Evolutionary conservation across 495 filamentous ascomycete genomes (phyloP), one percentile per base, ranked within the genome.

Genomic region (Xanthoparmelia taractica): DNA sequence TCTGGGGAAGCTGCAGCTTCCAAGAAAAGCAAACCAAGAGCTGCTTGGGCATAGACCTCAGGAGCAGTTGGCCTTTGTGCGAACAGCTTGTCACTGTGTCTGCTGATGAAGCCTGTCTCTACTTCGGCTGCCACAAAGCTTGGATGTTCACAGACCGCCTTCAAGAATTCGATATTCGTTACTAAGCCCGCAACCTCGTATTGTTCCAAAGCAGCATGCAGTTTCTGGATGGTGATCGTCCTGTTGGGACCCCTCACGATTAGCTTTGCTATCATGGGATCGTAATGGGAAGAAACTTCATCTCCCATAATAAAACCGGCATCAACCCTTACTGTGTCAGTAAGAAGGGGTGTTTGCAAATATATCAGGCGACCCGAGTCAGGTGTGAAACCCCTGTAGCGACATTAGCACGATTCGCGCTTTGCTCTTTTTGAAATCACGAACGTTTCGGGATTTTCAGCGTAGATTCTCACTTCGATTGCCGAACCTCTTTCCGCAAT

Each of bases 241-340:
- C 94, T 82, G 60, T 86, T 85, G 48, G 79, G 80, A 23, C 89
- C 95, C 33, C 85, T 81, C n/a, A 97, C 92, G 65, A 99, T 97
- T 60, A 99, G 80, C 73, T 99, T 99, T 48, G 95, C 88, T 65
- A 99, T 97, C 94, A 99, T 97, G 8, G 94, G 93, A 67, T 99
- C 94, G 74, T 97, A 99, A 59, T 94, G 86, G n/a, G 92, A 88
- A 0, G 92, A 95, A 1, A 99, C 86, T 65, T 92, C 88, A 70
- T 97, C 93, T 23, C 95, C 95, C 66, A 88, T 80, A 17, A 91
- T 82, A 69, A 97, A 97, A 0, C 95, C 95, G 11, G 91, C 88
- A 70, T 99, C 94, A 62, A 99, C 91, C 34, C 94, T 84, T 50
- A 96, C 82, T 63, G 87, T 87, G 4, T 88, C 81, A 15, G 81